Base-by-base conservation (phyloP, 1,284 basidiomycete species). In the Ceratobasidium sp. region DNA sequence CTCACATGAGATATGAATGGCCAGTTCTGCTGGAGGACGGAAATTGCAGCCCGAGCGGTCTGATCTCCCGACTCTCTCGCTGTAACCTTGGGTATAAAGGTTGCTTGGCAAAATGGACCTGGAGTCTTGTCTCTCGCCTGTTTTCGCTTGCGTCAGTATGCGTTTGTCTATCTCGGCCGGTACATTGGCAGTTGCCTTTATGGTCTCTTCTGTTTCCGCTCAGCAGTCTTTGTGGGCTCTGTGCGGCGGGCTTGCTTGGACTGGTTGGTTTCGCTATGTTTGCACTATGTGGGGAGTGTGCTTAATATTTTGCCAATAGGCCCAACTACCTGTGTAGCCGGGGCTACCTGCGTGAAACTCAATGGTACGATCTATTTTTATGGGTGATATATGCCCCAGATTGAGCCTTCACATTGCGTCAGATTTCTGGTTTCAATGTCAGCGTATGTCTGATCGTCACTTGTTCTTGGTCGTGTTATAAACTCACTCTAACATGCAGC, bases 171-270 rank as follows among this genome's bases (percentile, higher is more conserved):
- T 56, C 13, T 54, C 64, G 2, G 34, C 22, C 8, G 51, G 64
- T 41, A 22, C 49, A 1, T 29, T 66, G 22, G 49, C 51, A 6
- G 31, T 54, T 34, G 64, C 64, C 49, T 24, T 54, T 16, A 54
- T 66, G 48, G 37, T 49, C 0, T 39, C 64, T 24, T 31, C 34
- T 22, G 64, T 56, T 27, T n/a, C 64, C 11, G 64, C 64, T 27
- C 49, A 66, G 64, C 64, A 66, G 49, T 13, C 31, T 4, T 37
- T 66, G 49, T 66, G 53, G 29, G 64, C 49, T 19, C 49, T 53
- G 16, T 66, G 64, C 19, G 64, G 64, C 27, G 64, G 64, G n/a
- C 41, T 54, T 9, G n/a, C 6, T 29, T 66, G 64, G 64, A 37
- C 64, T 9, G 64, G 64, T 66, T n/a, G 29, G 64, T 37, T 11